Evolutionary conservation across 2,329 filamentous ascomycete species (phyloP), one percentile per base, ranked within the genome.

Genomic region (Aspergillus puulaauensis): DNA sequence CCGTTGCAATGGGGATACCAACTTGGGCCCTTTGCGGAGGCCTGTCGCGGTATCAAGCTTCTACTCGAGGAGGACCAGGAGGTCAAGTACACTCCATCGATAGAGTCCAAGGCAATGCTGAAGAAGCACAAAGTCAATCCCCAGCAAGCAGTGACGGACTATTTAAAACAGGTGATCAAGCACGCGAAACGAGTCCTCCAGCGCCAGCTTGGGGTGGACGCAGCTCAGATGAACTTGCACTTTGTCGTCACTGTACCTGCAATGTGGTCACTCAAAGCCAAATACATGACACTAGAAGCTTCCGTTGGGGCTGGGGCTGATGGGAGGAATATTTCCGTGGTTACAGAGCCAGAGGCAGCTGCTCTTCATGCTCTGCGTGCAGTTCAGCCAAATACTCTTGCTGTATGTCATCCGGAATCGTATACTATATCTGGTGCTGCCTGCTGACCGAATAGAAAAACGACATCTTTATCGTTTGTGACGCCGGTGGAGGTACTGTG

Each of bases 401-500:
- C 52, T 14, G 69, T 68, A 57, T 9, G 60, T 46, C 5, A 9
- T 27, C 19, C 2, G 2, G 12, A 17, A 9, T 24, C 11, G 7
- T 35, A 6, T 33, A 24, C 17, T n/a, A 12, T 15, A 19, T 14
- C 4, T 7, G 5, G 15, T 17, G 7, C 19, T 62, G 3, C 46
- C 49, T 17, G 7, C 27, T 62, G 3, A 50, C 49, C 41, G 19
- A 51, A 24, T 39, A 73, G 61, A 53, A 62, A 45, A 62, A 61
- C 0, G 71, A 76, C 53, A 67, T 64, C 1, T 66, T 76, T 31
- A 61, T 73, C 9, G 64, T 75, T 2, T 76, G 73, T 37, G 73
- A 77, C 58, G 73, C 71, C 12, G 74, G 74, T 2, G 74, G 74
- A 8, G 74, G 74, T 2, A 76, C 73, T 1, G 73, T 75, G 8